These are phyloP conservation scores for Emmonsiellopsis sp. DNA, from an alignment of 2,329 filamentous ascomycete species.

Conservation along the genomic window DNA sequence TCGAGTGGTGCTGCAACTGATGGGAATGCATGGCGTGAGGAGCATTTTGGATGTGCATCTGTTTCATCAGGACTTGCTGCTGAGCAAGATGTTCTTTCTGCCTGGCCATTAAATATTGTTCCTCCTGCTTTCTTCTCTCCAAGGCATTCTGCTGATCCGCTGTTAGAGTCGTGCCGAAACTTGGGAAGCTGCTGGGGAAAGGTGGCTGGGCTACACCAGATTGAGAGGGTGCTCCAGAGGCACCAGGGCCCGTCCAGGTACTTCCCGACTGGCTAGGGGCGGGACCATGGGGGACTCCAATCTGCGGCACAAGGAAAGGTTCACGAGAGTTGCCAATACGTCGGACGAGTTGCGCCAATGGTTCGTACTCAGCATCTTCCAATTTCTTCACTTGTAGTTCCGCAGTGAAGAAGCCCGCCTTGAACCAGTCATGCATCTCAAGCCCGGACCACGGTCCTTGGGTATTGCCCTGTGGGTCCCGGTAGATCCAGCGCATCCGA, in stretches of 20 bases:
- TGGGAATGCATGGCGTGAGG: conserved; percentile 41
- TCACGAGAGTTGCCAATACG: conserved; percentile 96
- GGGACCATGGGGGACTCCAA: conserved; percentile 84
- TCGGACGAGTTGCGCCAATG: conserved; percentile 84
- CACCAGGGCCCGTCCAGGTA: conserved; percentile 43
- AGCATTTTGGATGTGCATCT: conserved; percentile 57
- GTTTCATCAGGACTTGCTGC: conserved; percentile 68
- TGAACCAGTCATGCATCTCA: conserved; percentile 99
- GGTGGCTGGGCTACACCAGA: conserved; percentile 67
- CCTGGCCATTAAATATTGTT: conserved; percentile 92
- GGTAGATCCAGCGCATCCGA: conserved; percentile 96
- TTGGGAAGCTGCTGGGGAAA: conserved; percentile 87
- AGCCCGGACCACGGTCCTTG: conserved; percentile 93
- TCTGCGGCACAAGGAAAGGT: conserved; percentile 94
- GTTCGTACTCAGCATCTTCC: conserved; percentile 90
- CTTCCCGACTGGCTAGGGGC: conserved; percentile 44
- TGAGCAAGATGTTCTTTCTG: conserved; percentile 89
- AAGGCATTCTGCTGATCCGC: conserved; percentile 97
- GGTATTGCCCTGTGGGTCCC: conserved; percentile 83
- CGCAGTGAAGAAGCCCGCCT: conserved; percentile 92
- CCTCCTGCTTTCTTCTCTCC: conserved; percentile 92
- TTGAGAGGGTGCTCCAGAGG: conserved; percentile 28
- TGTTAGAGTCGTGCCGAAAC: conserved; percentile 90
- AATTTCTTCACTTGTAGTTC: conserved; percentile 91
- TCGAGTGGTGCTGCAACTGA: conserved; percentile 82